A percentile compares a stretch with the other conserved stretches of the same genome.
These are phyloP conservation scores for Rhizopogon vinicolor DNA, from an alignment of 768 basidiomycete species.

Conservation along the genomic window DNA sequence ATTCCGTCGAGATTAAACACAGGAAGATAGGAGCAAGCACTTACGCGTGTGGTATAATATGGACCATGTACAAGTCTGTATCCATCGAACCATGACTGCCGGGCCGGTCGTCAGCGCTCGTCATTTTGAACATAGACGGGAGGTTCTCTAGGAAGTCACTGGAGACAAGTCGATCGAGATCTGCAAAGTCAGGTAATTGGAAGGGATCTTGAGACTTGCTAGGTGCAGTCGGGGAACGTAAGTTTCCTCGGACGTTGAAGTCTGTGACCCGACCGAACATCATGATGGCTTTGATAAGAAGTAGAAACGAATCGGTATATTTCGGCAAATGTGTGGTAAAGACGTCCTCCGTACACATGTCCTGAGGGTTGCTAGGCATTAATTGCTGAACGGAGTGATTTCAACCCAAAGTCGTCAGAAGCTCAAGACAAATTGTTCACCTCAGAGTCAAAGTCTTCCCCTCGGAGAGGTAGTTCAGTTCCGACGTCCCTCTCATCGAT, in stretches of 20 bases:
- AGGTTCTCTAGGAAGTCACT: constrained; percentile 66
- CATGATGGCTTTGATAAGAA: constrained; percentile 82
- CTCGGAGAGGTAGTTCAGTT: constrained; percentile 75
- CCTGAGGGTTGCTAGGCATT: constrained; percentile 73
- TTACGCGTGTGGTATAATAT: constrained; percentile 82
- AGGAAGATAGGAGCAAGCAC: constrained; percentile 24
- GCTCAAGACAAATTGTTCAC: constrained; percentile 33
- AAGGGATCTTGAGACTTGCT: constrained; percentile 76
- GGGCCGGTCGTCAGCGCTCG: constrained; percentile 53
- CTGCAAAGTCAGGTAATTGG: constrained; percentile 58
- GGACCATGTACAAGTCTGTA: constrained; percentile 84
- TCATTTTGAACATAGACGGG: constrained; percentile 55
- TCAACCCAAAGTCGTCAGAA: constrained; percentile 8
- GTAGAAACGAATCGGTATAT: constrained; percentile 79
- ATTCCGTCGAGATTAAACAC: constrained; percentile 6
- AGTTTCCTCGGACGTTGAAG: constrained; percentile 71
- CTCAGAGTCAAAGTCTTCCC: constrained; percentile 71
- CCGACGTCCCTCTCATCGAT: constrained; percentile 82
- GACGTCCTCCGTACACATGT: constrained; percentile 56
- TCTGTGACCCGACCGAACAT: constrained; percentile 83
- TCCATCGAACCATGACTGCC: constrained; percentile 57
- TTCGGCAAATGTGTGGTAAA: constrained; percentile 68
- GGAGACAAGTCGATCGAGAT: constrained; percentile 65
- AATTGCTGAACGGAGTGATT: constrained; percentile 35
- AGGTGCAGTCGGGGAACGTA: constrained; percentile 61